phyloP scores from a whole-genome alignment of 2,329 filamentous ascomycete genomes.

The Setomelanomma holmii region DNA sequence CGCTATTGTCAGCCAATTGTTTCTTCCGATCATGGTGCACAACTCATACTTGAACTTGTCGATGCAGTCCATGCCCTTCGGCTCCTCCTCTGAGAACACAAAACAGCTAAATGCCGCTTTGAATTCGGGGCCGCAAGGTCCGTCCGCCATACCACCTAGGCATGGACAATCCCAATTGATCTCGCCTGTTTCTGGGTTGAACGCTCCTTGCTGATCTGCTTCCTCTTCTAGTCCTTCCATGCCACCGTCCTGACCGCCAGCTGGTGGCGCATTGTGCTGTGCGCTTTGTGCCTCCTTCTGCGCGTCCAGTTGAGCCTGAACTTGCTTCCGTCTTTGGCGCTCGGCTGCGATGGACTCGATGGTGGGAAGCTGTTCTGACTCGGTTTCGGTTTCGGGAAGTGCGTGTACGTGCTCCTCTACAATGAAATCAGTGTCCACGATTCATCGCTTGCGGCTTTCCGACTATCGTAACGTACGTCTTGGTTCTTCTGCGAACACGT shows the following conservation, averaged over 20 bases:
- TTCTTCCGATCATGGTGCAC: background rate
- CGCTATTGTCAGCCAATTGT: conserved; percentile 9
- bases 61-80: conserved; percentile 97
- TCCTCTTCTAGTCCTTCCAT: conserved; percentile 76
- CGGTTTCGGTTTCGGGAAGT: conserved; percentile 50
- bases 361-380: conserved; percentile 52
- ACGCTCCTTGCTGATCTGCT: conserved; percentile 85
- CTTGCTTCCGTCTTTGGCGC: conserved; percentile 44
- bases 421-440: conserved; percentile 27
- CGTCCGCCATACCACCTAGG: conserved; percentile 94
- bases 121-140: conserved; percentile 95
- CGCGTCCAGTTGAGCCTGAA: conserved; percentile 39
- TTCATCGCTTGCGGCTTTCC: conserved; percentile 16
- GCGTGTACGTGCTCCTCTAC: conserved; percentile 20
- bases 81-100: conserved; percentile 91
- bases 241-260: conserved; percentile 33
- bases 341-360: conserved; percentile 55
- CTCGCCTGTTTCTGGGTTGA: conserved; percentile 98
- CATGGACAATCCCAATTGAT: conserved; percentile 99
- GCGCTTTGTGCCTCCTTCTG: conserved; percentile 24
- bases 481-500: conserved; percentile 84
- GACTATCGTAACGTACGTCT: conserved; percentile 63
- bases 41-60: conserved; percentile 91
- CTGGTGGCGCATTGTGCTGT: conserved; percentile 18
- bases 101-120: conserved; percentile 97